These are phyloP conservation scores for Rhodosporidiobolus odoratus DNA, from an alignment of 768 basidiomycete species.

Conservation along the genomic window DNA sequence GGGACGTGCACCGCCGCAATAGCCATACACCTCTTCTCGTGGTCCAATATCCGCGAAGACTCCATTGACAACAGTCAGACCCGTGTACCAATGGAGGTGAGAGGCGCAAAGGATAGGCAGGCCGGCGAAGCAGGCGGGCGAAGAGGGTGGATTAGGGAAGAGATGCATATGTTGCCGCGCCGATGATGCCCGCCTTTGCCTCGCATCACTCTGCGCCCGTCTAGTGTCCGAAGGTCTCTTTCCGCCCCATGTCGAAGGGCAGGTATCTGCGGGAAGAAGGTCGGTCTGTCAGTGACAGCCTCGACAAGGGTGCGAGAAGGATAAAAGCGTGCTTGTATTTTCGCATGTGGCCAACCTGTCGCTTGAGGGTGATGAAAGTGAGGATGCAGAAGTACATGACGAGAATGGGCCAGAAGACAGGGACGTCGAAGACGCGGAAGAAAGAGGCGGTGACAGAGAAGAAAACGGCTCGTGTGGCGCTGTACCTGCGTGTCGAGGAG, in stretches of 20 bases:
- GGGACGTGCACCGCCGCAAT: no score
- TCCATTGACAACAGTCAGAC: no score
- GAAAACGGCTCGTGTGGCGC: conserved; percentile 79
- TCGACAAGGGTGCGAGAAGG: not conserved
- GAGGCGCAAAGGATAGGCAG: no score
- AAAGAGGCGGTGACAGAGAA: conserved; percentile 73
- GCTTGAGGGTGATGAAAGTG: conserved; percentile 88
- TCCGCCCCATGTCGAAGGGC: conserved; percentile 91
- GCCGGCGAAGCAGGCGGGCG: no score
- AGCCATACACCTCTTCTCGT: no score
- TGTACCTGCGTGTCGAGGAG: conserved; percentile 63
- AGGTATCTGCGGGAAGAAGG: conserved; percentile 23
- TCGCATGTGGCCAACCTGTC: conserved; percentile 96
- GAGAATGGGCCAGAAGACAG: conserved; percentile 98
- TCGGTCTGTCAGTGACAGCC: not conserved
- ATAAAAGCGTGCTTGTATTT: conserved; percentile 75
- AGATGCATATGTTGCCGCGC: not conserved
- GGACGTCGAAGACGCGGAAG: conserved; percentile 80
- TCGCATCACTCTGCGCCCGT: not conserved
- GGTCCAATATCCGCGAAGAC: no score
- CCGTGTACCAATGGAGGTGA: no score
- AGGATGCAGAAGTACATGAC: conserved; percentile 94
- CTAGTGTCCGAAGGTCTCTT: conserved; percentile 45
- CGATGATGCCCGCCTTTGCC: no score
- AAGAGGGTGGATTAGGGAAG: no score